Evolutionary conservation across 2,329 filamentous ascomycete species (phyloP).

Genomic region (Aspergillus brasiliensis): DNA sequence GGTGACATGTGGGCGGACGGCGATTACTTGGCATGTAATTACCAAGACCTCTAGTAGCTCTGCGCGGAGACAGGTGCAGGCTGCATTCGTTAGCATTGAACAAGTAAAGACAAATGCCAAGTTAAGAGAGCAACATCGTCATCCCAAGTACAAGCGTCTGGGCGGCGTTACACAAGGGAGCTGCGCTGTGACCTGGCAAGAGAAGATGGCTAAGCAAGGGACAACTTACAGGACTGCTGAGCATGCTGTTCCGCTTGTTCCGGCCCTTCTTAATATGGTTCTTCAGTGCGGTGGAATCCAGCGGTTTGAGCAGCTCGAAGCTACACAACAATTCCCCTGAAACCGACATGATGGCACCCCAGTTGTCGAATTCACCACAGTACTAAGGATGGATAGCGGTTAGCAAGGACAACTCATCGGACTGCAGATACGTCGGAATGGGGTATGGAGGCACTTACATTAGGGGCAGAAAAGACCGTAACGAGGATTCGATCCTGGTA

Average conservation of each 20-base stretch:
- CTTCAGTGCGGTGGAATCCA: constrained; percentile 94
- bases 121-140: constrained; percentile 4
- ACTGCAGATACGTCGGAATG: neutral
- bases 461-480: constrained; percentile 96
- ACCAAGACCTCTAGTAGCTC: constrained; percentile 41
- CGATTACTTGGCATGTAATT: constrained; percentile 24
- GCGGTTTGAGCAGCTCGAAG: constrained; percentile 93
- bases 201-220: constrained; percentile 21
- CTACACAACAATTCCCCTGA: constrained; percentile 91
- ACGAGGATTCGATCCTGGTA: constrained; percentile 94
- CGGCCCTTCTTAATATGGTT: constrained; percentile 98
- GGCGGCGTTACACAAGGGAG: constrained; percentile 25
- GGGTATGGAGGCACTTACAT: constrained; percentile 63
- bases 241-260: constrained; percentile 90
- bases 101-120: neutral
- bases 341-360: constrained; percentile 98
- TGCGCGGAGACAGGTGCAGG: constrained; percentile 50
- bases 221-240: constrained; percentile 87
- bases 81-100: constrained; percentile 32
- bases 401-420: constrained; percentile 22
- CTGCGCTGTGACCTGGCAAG: constrained; percentile 24
- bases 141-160: constrained; percentile 20
- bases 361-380: constrained; percentile 98
- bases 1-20: constrained; percentile 23
- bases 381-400: constrained; percentile 61